Base-by-base conservation (phyloP, 306 rosid species). In the Casuarina cunninghamiana region DNA sequence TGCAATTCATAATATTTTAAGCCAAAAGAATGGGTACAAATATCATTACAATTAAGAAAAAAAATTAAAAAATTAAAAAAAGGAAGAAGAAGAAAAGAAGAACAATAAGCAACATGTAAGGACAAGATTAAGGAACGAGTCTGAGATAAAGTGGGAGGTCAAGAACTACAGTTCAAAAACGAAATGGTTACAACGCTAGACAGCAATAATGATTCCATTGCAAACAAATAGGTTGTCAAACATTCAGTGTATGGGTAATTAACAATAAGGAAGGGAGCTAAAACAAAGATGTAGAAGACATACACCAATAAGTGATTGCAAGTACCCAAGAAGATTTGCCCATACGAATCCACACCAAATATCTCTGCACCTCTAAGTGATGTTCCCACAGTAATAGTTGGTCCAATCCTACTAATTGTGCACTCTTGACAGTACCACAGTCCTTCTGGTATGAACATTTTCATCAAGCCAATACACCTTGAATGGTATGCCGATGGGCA, bases 401-500 rank as follows among this genome's bases (percentile, higher is more conserved):
- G 93, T 72, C 91, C 94, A 43, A 77, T 77, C 89, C 83, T 91
- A 84, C 87, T 81, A 19, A 90, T 80, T 81, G 89, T 86, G 87
- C 99, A 96, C 88, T 96, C 98, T 2, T 97, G 98, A 80, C 99
- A 96, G 79, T 88, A 93, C 99, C 99, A 96, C 45, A 90, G 87
- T 62, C 99, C 99, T 53, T 93, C 96, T 65, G 99, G 99, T 85
- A 96, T 89, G 73, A 77, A 80, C 79, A 78, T 77, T 87, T 96
- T 93, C 91, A 86, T 81, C 85, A 96, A 90, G 50, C 99, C 99
- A 39, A 96, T 96, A 84, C 99, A 96, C 86, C 99, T 93, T 0
- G 93, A 87, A 83, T 96, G 99, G 82, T 96, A 96, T 57, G 98
- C 94, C 50, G 97, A 93, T 54, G 99, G 99, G 82, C 99, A 96